A percentile compares a stretch with the other conserved stretches of the same genome.
Evolutionary conservation across 2,329 filamentous ascomycete genomes (phyloP).

Genomic region (Colletotrichum horii): DNA sequence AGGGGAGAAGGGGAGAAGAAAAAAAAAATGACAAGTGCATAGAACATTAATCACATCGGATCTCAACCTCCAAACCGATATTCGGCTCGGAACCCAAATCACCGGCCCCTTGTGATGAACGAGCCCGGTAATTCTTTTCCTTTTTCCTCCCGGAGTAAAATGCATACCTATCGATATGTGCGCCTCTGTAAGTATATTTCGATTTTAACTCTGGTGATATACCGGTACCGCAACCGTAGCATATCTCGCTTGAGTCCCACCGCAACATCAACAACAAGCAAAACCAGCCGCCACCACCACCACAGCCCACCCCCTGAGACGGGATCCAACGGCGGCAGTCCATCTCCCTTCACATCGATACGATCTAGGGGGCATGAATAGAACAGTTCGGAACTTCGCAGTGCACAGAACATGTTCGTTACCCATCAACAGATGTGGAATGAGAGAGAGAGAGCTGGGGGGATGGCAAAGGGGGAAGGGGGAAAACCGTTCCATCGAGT

Average conservation of each 20-base stretch:
- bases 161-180: background rate
- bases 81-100: background rate
- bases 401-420: background rate
- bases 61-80: background rate
- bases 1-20: background rate
- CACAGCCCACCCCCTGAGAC: background rate
- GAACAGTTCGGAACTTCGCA: background rate
- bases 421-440: background rate
- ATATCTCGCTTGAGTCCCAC: background rate
- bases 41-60: background rate
- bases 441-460: background rate
- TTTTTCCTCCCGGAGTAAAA: background rate
- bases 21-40: background rate
- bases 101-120: background rate
- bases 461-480: background rate
- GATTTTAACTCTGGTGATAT: background rate
- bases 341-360: background rate
- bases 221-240: background rate
- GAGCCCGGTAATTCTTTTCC: background rate
- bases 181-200: background rate
- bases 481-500: background rate
- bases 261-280: background rate
- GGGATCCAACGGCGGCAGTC: background rate
- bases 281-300: background rate
- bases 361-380: background rate